Evolutionary conservation across 805 yeast genomes (phyloP).

Genomic region (Sugiyamaella floridensis): DNA sequence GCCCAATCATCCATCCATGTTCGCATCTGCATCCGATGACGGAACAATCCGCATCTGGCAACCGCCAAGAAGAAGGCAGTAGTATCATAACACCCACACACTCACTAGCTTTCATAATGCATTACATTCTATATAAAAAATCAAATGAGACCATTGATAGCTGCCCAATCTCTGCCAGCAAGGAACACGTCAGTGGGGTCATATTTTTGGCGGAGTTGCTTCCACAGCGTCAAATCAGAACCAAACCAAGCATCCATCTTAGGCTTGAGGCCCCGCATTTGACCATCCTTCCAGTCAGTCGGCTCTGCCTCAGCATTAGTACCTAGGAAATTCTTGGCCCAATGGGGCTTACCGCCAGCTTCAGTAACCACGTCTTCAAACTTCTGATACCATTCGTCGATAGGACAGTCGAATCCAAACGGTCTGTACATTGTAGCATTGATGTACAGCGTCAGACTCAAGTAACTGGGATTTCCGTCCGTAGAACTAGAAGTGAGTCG

Average conservation of each 20-base stretch:
- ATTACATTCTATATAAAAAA: background rate
- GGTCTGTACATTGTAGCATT: conserved; percentile 97
- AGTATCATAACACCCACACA: background rate
- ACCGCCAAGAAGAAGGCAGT: conserved; percentile 5
- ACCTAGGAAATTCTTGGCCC: conserved; percentile 95
- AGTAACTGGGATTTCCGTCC: conserved; percentile 44
- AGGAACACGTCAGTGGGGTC: conserved; percentile 83
- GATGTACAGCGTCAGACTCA: conserved; percentile 75
- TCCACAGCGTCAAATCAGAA: conserved; percentile 53
- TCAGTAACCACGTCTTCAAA: conserved; percentile 73
- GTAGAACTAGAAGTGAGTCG: conserved; percentile 38
- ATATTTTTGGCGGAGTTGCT: conserved; percentile 52
- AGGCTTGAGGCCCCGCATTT: conserved; percentile 73
- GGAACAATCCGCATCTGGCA: conserved; percentile 48
- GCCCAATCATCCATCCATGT: conserved; percentile 39
- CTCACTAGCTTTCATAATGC: background rate
- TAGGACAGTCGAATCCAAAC: conserved; percentile 66
- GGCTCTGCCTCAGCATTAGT: conserved; percentile 36
- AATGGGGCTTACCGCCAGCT: conserved; percentile 91
- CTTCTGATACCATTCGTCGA: conserved; percentile 66
- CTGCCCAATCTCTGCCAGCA: conserved; percentile 72
- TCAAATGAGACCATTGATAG: conserved; percentile 54
- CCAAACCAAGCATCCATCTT: conserved; percentile 77
- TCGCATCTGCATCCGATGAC: conserved; percentile 88
- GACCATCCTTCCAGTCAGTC: conserved; percentile 41